Conservation (phyloP, 192 early-diverging fungal genomes). For the Ramicandelaber brevisporus region DNA sequence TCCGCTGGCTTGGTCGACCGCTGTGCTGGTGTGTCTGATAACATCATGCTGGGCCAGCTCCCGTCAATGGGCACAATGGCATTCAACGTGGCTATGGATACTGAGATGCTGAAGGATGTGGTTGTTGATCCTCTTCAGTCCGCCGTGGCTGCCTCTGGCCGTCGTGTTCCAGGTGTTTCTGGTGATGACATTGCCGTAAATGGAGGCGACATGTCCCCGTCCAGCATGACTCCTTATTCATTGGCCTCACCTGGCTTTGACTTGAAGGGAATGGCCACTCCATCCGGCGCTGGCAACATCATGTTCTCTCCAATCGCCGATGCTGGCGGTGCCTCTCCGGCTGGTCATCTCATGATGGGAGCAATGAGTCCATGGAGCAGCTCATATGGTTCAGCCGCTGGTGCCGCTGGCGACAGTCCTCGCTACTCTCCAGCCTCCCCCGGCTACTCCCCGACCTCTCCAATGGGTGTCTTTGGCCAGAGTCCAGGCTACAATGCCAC, state of each 20-base stretch:
- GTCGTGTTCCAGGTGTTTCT: slow-evolving; percentile 19
- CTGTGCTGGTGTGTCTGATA: slow-evolving; percentile 90
- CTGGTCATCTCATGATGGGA: too few species aligned
- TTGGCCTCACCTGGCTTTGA: slow-evolving; percentile 32
- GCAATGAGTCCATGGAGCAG: too few species aligned
- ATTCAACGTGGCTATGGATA: slow-evolving; percentile 83
- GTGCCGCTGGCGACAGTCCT: slow-evolving; percentile 23
- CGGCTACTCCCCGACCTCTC: slow-evolving; percentile 40
- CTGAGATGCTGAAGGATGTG: slow-evolving; percentile 61
- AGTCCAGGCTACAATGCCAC: slow-evolving; percentile 36
- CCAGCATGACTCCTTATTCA: slow-evolving; percentile 68
- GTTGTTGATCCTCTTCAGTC: slow-evolving; percentile 23
- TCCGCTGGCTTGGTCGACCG: slow-evolving; percentile 76
- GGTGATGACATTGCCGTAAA: too few species aligned
- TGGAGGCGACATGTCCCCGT: slow-evolving; percentile 34
- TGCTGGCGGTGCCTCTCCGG: slow-evolving; percentile 37
- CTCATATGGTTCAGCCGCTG: slow-evolving; percentile 22
- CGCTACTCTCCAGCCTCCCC: slow-evolving; percentile 43
- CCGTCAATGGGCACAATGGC: slow-evolving; percentile 86
- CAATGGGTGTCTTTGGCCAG: slow-evolving; percentile 3
- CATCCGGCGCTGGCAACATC: slow-evolving; percentile 44
- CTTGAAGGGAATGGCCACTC: slow-evolving; percentile 23
- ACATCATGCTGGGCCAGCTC: slow-evolving; percentile 91
- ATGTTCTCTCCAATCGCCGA: slow-evolving; percentile 67
- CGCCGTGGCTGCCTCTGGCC: slow-evolving; percentile 20